Percentiles rank a stretch among this genome's conserved stretches.
Evolutionary conservation across 768 basidiomycete genomes (phyloP).

Genomic region (Cystobasidiopsis lactophilus): DNA sequence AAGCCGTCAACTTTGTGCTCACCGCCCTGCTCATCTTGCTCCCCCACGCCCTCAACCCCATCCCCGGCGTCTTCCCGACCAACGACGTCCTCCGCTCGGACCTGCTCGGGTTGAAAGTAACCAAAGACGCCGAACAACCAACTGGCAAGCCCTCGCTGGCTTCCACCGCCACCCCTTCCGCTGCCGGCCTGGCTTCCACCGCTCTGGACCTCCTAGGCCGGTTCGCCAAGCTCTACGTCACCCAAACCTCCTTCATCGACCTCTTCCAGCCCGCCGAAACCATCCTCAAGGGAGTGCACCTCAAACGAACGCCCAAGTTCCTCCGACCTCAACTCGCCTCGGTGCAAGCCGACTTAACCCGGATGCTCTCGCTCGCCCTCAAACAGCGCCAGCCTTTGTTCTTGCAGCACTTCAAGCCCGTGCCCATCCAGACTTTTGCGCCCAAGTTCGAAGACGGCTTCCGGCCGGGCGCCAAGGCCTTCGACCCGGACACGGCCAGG

Average conservation of each 20-base stretch:
- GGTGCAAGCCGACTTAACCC: conserved; percentile 5
- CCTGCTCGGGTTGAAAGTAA: conserved; percentile 23
- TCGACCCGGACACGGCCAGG: conserved; percentile 80
- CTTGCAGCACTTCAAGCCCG: conserved; percentile 84
- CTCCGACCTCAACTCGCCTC: neutral
- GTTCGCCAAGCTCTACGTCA: conserved; percentile 21
- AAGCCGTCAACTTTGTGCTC: conserved; percentile 60
- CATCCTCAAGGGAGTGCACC: conserved; percentile 37
- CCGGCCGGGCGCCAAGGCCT: conserved; percentile 27
- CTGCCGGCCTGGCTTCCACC: neutral
- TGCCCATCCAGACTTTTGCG: conserved; percentile 76
- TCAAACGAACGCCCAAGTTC: neutral
- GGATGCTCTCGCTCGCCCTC: conserved; percentile 12
- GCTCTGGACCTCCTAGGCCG: conserved; percentile 47
- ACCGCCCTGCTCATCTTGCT: conserved; percentile 50
- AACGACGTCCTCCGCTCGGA: conserved; percentile 42
- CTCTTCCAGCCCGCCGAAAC: conserved; percentile 45
- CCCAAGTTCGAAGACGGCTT: conserved; percentile 64
- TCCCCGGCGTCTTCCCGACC: conserved; percentile 50
- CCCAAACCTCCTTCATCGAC: conserved; percentile 44
- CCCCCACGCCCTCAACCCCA: conserved; percentile 30
- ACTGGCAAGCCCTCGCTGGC: too few relatives aligned
- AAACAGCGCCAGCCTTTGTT: conserved; percentile 51
- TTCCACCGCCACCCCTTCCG: too few relatives aligned
- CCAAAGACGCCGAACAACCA: neutral